phyloP scores from a whole-genome alignment of 345 rosid species.

The Euphorbia tirucalli region DNA sequence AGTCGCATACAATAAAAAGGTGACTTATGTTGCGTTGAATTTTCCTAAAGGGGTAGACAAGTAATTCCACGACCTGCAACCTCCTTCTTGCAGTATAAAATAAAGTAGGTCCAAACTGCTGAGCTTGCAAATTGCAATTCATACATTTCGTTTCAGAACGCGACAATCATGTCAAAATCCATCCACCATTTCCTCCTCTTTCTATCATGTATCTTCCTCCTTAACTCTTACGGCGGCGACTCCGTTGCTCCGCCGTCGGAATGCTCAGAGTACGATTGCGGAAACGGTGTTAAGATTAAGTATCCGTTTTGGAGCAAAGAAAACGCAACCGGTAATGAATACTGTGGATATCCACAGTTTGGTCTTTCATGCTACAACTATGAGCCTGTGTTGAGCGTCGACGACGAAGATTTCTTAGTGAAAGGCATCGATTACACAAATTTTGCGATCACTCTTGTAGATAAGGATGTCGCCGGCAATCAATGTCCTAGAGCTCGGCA shows the following conservation, averaged over 20 bases:
- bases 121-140: no score
- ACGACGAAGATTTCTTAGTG: not conserved
- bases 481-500: conserved; percentile 22
- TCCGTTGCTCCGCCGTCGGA: not conserved
- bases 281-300: not conserved
- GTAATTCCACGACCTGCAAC: no score
- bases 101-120: no score
- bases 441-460: conserved; percentile 13
- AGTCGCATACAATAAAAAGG: no score
- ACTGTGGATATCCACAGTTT: conserved; percentile 26
- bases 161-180: no score
- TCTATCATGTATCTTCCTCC: not conserved
- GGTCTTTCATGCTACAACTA: conserved; percentile 19
- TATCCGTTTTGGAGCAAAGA: not conserved
- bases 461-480: not conserved
- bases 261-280: not conserved
- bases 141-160: no score
- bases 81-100: no score
- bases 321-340: not conserved
- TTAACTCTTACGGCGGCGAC: not conserved
- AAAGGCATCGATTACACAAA: conserved; percentile 8
- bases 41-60: no score
- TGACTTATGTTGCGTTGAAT: no score
- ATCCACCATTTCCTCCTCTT: not conserved
- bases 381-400: conserved; percentile 6